Evolutionary conservation across 495 filamentous ascomycete species (phyloP).

Genomic region (Xylaria cubensis): DNA sequence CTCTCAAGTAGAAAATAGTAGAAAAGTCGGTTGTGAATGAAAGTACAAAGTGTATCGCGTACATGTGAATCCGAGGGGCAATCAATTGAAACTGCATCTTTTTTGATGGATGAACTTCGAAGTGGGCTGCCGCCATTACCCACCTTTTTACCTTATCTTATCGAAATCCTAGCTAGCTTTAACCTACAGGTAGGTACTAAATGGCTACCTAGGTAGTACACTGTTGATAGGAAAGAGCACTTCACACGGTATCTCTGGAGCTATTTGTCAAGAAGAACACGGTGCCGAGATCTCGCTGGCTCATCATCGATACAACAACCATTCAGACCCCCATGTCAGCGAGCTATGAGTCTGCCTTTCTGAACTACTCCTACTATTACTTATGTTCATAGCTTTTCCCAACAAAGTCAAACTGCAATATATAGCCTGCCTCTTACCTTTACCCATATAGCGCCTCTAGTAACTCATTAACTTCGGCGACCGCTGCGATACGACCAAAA

Average conservation of each 20-base stretch:
- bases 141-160: slow-evolving; percentile 30
- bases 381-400: too few species aligned
- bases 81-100: slow-evolving; percentile 4
- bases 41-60: slow-evolving; percentile 21
- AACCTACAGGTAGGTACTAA: background rate
- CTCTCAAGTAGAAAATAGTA: background rate
- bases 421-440: background rate
- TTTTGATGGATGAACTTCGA: slow-evolving; percentile 19
- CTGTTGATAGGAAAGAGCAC: background rate
- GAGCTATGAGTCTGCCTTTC: background rate
- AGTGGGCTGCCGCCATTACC: slow-evolving; percentile 8
- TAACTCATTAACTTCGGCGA: background rate
- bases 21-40: background rate
- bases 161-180: slow-evolving; percentile 22
- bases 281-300: background rate
- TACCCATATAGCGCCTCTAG: background rate
- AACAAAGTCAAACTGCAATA: background rate
- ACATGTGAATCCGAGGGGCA: slow-evolving; percentile 32
- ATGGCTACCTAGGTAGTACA: background rate
- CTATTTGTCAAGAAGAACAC: background rate
- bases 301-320: background rate
- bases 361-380: background rate
- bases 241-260: background rate
- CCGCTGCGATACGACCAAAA: background rate
- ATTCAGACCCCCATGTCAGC: background rate